phyloP scores from a whole-genome alignment of 1,284 basidiomycete species.

The Austroboletus niveus region DNA sequence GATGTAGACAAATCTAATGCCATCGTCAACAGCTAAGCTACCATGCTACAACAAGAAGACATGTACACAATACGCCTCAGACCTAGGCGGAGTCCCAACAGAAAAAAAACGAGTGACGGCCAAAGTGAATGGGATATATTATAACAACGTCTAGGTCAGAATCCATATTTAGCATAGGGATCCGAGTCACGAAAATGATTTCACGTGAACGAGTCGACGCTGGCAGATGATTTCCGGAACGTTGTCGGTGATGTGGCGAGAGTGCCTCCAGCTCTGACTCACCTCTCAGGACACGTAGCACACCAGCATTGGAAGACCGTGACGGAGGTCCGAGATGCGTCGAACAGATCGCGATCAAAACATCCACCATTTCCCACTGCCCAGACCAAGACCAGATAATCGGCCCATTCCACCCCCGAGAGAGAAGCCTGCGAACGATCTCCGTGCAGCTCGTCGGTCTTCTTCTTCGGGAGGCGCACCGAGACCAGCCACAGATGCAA shows the following conservation, averaged over 20 bases:
- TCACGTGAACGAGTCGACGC: conserved; percentile 4
- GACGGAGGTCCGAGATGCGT: conserved; percentile 7
- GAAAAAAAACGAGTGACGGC: conserved; percentile 12
- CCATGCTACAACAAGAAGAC: conserved; percentile 16
- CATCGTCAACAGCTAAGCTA: conserved; percentile 6
- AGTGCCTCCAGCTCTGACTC: conserved; percentile 20
- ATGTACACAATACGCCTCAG: conserved; percentile 13
- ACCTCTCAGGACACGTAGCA: conserved; percentile 14
- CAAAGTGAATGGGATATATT: conserved; percentile 2
- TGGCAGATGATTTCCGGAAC: conserved; percentile 6
- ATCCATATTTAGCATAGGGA: conserved; percentile 19
- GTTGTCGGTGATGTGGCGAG: conserved; percentile 3
- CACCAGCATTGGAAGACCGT: conserved; percentile 1
- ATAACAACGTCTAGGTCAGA: conserved; percentile 16
- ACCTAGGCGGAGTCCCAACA: conserved; percentile 6
- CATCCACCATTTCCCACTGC: conserved; percentile 28
- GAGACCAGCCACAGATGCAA: conserved; percentile 66
- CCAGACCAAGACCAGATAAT: conserved; percentile 23
- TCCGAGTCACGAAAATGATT: conserved; percentile 5
- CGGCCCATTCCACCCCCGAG: conserved; percentile 21
- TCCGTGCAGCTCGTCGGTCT: conserved; percentile 19
- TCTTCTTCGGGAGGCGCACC: conserved; percentile 52
- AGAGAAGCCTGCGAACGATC: conserved; percentile 8
- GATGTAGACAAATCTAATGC: background rate
- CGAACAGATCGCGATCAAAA: conserved; percentile 18